These are phyloP conservation scores for Aspergillus tanneri DNA, from an alignment of 2,329 filamentous ascomycete genomes.

Conservation along the genomic window DNA sequence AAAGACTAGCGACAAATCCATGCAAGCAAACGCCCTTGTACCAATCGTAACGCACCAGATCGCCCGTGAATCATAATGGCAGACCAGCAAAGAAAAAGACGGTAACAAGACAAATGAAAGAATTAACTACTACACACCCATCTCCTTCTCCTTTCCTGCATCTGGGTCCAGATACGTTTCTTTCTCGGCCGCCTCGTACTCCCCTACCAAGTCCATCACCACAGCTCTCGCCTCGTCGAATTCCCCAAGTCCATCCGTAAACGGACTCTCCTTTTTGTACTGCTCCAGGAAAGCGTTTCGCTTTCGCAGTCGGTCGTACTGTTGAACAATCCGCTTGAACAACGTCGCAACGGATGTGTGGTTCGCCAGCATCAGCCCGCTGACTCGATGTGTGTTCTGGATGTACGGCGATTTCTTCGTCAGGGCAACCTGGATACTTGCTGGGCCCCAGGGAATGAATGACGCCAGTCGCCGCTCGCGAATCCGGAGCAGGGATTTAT, in stretches of 20 bases:
- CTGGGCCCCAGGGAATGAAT: conserved; percentile 98
- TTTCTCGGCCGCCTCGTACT: conserved; percentile 94
- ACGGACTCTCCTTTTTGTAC: conserved; percentile 94
- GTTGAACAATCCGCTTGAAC: conserved; percentile 88
- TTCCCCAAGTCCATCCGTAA: conserved; percentile 85
- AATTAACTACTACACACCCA: conserved; percentile 24
- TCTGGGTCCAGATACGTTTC: conserved; percentile 84
- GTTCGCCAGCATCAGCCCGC: conserved; percentile 95
- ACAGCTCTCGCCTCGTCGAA: conserved; percentile 95
- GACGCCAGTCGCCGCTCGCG: conserved; percentile 89
- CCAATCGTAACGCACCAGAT: conserved; percentile 20
- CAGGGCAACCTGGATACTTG: conserved; percentile 93
- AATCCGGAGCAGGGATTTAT: conserved; percentile 95
- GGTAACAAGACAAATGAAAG: conserved; percentile 11
- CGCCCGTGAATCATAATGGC: conserved; percentile 15
- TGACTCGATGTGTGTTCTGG: conserved; percentile 89
- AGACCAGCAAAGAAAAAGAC: conserved; percentile 16
- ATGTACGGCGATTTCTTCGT: conserved; percentile 97
- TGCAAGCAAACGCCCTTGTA: conserved; percentile 9
- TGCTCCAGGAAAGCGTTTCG: conserved; percentile 94
- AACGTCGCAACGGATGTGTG: conserved; percentile 96
- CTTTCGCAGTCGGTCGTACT: conserved; percentile 93
- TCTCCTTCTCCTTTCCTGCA: conserved; percentile 47
- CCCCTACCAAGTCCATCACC: conserved; percentile 82
- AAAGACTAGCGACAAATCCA: conserved; percentile 7